Percentiles rank a stretch among this genome's conserved stretches.
Evolutionary conservation across 2,329 filamentous ascomycete genomes (phyloP).

Genomic region (Pseudogymnoascus sp.): DNA sequence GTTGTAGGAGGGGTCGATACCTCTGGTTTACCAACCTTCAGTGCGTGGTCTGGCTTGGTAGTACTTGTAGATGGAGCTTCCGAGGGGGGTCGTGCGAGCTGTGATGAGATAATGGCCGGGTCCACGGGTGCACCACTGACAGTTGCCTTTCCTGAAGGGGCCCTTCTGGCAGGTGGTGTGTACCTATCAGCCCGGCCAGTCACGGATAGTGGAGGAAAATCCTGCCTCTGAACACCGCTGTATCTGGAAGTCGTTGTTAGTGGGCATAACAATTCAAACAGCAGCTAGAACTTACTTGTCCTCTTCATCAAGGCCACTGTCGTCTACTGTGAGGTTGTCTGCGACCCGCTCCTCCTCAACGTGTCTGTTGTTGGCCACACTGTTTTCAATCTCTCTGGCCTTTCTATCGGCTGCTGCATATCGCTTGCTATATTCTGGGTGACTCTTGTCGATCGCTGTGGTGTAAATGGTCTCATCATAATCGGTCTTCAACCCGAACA

Average conservation of each 20-base stretch:
- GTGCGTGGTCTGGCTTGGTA: slow-evolving; percentile 18
- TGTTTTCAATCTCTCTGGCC: slow-evolving; percentile 83
- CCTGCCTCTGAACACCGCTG: slow-evolving; percentile 78
- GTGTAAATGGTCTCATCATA: slow-evolving; percentile 96
- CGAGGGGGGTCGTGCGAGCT: slow-evolving; percentile 49
- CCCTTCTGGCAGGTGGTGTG: slow-evolving; percentile 80
- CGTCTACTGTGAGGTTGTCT: slow-evolving; percentile 58
- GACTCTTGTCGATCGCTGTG: slow-evolving; percentile 75
- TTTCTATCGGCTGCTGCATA: slow-evolving; percentile 74
- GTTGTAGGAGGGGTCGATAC: slow-evolving; percentile 27
- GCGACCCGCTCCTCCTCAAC: slow-evolving; percentile 82
- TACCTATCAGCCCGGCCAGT: slow-evolving; percentile 62
- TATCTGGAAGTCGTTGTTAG: slow-evolving; percentile 50
- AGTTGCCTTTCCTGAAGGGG: slow-evolving; percentile 66
- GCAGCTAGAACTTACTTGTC: slow-evolving; percentile 62
- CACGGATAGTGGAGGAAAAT: slow-evolving; percentile 58
- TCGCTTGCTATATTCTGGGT: slow-evolving; percentile 74
- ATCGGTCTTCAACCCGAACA: slow-evolving; percentile 81
- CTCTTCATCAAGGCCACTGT: slow-evolving; percentile 74
- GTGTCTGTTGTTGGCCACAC: slow-evolving; percentile 67
- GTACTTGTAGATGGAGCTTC: slow-evolving; percentile 26
- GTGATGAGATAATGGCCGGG: slow-evolving; percentile 86
- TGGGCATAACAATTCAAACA: background rate
- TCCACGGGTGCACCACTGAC: slow-evolving; percentile 74
- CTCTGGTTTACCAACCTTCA: slow-evolving; percentile 20